Conservation (phyloP, 1,139 yeast species). For the Debaryomyces nepalensis region DNA sequence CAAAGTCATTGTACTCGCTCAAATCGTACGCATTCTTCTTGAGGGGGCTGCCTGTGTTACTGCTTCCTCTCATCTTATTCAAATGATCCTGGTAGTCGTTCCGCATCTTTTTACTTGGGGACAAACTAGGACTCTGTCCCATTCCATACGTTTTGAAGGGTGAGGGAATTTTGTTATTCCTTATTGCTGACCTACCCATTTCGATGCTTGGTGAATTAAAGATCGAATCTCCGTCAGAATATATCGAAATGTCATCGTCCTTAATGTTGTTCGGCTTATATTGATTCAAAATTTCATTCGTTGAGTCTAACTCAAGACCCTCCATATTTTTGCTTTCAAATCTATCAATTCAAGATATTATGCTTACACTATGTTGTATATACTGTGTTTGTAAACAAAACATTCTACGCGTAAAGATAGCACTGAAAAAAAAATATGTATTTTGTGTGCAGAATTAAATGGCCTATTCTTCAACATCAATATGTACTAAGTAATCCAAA, state of each 20-base stretch:
- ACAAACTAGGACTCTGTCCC: conserved; percentile 9
- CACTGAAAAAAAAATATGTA: conserved; percentile 2
- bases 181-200: conserved; percentile 1
- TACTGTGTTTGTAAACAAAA: conserved; percentile 17
- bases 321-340: conserved; percentile 2
- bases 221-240: conserved; percentile 17
- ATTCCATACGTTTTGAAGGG: conserved; percentile 6
- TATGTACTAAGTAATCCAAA: conserved; percentile 51
- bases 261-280: conserved; percentile 10
- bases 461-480: conserved; percentile 40
- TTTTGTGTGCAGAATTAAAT: conserved; percentile 16
- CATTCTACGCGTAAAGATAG: conserved; percentile 9
- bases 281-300: conserved; percentile 12
- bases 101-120: conserved; percentile 24
- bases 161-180: neutral
- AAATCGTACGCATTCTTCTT: conserved; percentile 11
- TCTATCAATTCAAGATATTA: neutral
- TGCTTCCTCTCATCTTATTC: conserved; percentile 20
- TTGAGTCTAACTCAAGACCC: conserved; percentile 11
- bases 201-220: conserved; percentile 13
- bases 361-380: neutral
- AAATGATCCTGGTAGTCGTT: conserved; percentile 28
- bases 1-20: conserved; percentile 8
- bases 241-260: conserved; percentile 16
- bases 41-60: conserved; percentile 16